These are phyloP conservation scores for Protomyces macrosporus DNA, from an alignment of 1,139 yeast species.

Conservation along the genomic window DNA sequence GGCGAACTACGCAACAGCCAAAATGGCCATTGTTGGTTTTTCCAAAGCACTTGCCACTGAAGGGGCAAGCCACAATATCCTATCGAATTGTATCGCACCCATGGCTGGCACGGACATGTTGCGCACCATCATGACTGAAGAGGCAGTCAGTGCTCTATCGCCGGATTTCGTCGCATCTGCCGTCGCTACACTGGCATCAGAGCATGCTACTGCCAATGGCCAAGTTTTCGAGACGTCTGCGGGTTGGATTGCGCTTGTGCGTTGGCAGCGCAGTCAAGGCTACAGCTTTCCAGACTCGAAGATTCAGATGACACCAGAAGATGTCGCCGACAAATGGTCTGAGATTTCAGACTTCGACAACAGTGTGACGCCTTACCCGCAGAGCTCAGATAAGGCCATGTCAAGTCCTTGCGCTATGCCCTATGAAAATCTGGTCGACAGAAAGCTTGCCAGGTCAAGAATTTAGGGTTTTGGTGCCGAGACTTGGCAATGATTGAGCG, in stretches of 20 bases:
- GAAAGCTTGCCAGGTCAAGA: no score
- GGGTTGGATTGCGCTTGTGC: constrained; percentile 91
- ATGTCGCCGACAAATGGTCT: constrained; percentile 60
- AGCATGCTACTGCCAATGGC: constrained; percentile 64
- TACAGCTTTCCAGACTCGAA: constrained; percentile 54
- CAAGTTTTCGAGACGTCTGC: constrained; percentile 71
- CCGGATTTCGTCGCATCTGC: constrained; percentile 90
- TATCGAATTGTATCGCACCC: constrained; percentile 83
- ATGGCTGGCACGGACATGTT: constrained; percentile 99
- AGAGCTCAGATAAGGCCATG: constrained; percentile 67
- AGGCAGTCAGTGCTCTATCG: constrained; percentile 70
- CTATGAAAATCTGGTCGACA: no score
- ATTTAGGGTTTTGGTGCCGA: no score
- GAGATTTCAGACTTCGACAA: constrained; percentile 61
- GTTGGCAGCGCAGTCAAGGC: constrained; percentile 94
- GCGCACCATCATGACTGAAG: constrained; percentile 73
- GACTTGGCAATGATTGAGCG: no score
- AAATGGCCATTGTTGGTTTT: constrained; percentile 79
- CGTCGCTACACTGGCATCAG: constrained; percentile 69
- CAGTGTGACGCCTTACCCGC: constrained; percentile 54
- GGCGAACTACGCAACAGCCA: constrained; percentile 92
- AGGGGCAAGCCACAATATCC: constrained; percentile 73
- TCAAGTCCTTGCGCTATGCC: no score
- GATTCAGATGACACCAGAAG: constrained; percentile 59
- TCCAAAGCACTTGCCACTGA: constrained; percentile 83